Conservation (phyloP, 345 rosid genomes). For the Eucalyptus erythrocorys region DNA sequence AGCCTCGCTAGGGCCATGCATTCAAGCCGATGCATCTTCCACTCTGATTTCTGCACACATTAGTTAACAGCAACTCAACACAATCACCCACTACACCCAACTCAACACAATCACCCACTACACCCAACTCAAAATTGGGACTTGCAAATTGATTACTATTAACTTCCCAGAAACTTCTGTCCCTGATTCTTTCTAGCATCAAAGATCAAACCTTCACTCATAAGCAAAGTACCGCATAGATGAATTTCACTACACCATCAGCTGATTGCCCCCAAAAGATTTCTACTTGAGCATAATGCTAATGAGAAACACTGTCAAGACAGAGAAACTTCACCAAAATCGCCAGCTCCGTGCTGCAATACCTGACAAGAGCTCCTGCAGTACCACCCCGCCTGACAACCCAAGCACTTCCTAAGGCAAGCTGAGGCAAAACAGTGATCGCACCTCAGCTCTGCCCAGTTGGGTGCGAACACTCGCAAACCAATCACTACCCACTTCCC, state of each 20-base stretch:
- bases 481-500: neutral
- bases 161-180: neutral
- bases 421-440: constrained; percentile 47
- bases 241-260: neutral
- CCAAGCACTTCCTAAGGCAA: constrained; percentile 62
- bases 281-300: neutral
- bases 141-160: neutral
- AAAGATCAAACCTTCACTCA: neutral
- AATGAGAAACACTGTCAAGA: neutral
- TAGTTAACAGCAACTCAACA: neutral
- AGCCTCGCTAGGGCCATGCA: constrained; percentile 62
- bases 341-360: neutral
- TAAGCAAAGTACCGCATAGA: neutral
- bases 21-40: constrained; percentile 81
- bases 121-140: neutral
- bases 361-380: constrained; percentile 89
- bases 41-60: constrained; percentile 51
- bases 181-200: neutral
- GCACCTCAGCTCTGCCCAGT: constrained; percentile 39
- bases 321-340: neutral
- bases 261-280: neutral
- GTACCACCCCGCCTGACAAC: constrained; percentile 65
- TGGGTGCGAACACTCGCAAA: constrained; percentile 19
- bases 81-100: neutral
- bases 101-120: too few species aligned